These are phyloP conservation scores for Colletotrichum theobromicola DNA, from an alignment of 2,329 filamentous ascomycete genomes.

Conservation along the genomic window DNA sequence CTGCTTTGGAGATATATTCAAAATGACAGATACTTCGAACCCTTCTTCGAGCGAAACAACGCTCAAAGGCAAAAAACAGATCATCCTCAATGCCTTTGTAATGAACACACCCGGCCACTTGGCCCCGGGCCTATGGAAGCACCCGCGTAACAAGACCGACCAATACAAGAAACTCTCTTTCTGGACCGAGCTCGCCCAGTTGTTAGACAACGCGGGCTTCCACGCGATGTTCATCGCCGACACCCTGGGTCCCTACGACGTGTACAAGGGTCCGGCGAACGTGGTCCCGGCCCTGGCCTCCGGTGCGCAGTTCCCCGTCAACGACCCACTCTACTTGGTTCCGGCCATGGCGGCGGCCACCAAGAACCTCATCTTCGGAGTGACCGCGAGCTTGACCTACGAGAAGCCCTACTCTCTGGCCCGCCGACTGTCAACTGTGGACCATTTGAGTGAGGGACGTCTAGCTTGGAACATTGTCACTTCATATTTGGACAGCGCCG, in stretches of 20 bases:
- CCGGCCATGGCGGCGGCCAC: slow-evolving; percentile 73
- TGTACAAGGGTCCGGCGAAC: slow-evolving; percentile 63
- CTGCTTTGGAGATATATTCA: neutral
- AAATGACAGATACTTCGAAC: neutral
- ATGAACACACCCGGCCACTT: slow-evolving; percentile 48
- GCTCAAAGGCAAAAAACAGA: slow-evolving; percentile 33
- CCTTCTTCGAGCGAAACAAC: neutral
- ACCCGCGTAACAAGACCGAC: slow-evolving; percentile 53
- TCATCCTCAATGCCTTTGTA: slow-evolving; percentile 49
- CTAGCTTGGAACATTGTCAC: slow-evolving; percentile 63
- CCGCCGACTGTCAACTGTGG: slow-evolving; percentile 67
- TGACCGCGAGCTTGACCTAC: slow-evolving; percentile 72
- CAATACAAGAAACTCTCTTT: slow-evolving; percentile 26
- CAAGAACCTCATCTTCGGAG: slow-evolving; percentile 70
- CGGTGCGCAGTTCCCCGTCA: slow-evolving; percentile 75
- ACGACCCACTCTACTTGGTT: slow-evolving; percentile 67
- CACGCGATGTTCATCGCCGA: slow-evolving; percentile 46
- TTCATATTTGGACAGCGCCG: slow-evolving; percentile 70
- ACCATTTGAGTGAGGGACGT: slow-evolving; percentile 70
- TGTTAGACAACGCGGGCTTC: slow-evolving; percentile 40
- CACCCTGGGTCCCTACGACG: slow-evolving; percentile 66
- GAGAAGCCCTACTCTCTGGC: slow-evolving; percentile 73
- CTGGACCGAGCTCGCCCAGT: slow-evolving; percentile 40
- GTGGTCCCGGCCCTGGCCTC: slow-evolving; percentile 62
- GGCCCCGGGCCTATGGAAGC: slow-evolving; percentile 57